Evolutionary conservation across 495 filamentous ascomycete species (phyloP).

Genomic region (Lindgomyces ingoldianus): DNA sequence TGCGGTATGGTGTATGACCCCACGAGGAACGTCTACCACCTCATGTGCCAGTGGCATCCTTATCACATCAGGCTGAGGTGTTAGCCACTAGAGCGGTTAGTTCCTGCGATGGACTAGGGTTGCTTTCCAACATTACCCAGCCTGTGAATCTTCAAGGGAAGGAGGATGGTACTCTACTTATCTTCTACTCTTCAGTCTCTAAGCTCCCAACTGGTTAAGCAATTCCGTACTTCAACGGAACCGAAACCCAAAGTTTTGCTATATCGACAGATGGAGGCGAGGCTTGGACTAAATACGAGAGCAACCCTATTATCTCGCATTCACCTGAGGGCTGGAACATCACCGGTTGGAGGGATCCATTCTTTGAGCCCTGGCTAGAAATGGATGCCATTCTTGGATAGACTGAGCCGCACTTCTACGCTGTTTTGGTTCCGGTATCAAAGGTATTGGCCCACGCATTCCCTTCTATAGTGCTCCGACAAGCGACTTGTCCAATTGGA

Average conservation of each 20-base stretch:
- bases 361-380: constrained; percentile 50
- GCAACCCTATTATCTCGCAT: constrained; percentile 54
- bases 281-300: constrained; percentile 53
- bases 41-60: constrained; percentile 50
- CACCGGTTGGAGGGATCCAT: constrained; percentile 60
- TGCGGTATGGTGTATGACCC: constrained; percentile 59
- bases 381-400: constrained; percentile 45
- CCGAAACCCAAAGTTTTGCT: constrained; percentile 55
- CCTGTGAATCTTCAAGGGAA: constrained; percentile 50
- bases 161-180: constrained; percentile 48
- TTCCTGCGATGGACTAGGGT: constrained; percentile 52
- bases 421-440: constrained; percentile 58
- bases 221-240: constrained; percentile 51
- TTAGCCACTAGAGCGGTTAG: constrained; percentile 40
- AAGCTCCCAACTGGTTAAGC: constrained; percentile 54
- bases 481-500: constrained; percentile 53
- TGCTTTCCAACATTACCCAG: constrained; percentile 57
- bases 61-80: constrained; percentile 41
- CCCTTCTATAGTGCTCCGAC: constrained; percentile 56
- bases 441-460: constrained; percentile 50
- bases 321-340: constrained; percentile 52
- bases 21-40: constrained; percentile 43
- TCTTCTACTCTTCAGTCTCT: constrained; percentile 57
- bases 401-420: constrained; percentile 48
- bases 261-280: constrained; percentile 52